These are phyloP conservation scores for Penicilliopsis zonata DNA, from an alignment of 495 filamentous ascomycete genomes.

Conservation along the genomic window DNA sequence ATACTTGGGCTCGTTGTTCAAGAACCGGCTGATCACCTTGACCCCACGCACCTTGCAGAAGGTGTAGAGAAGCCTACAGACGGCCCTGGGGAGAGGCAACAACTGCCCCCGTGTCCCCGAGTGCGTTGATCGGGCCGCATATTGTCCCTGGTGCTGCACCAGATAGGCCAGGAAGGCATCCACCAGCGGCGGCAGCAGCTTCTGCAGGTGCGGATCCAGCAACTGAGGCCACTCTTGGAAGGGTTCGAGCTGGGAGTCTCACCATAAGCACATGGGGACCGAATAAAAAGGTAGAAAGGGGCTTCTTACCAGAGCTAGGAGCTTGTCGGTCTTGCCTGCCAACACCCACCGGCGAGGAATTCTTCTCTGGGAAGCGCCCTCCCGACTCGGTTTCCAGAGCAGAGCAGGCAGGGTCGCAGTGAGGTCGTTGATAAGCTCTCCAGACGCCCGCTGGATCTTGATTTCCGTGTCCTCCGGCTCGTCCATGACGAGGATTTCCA, in stretches of 20 bases:
- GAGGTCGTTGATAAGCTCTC: constrained; percentile 56
- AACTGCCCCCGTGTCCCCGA: constrained; percentile 19
- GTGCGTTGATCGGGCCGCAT: constrained; percentile 17
- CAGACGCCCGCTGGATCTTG: constrained; percentile 59
- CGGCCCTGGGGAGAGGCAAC: constrained; percentile 52
- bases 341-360: constrained; percentile 30
- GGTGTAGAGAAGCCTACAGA: constrained; percentile 71
- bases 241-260: constrained; percentile 55
- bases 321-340: constrained; percentile 26
- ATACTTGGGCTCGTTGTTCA: constrained; percentile 76
- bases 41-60: constrained; percentile 91
- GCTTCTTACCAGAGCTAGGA: constrained; percentile 25
- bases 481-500: too few relatives aligned
- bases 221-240: constrained; percentile 96
- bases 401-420: constrained; percentile 37
- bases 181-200: constrained; percentile 59
- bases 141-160: constrained; percentile 23
- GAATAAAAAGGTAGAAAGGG: not conserved
- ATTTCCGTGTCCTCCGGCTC: constrained; percentile 52
- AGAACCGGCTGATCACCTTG: constrained; percentile 81
- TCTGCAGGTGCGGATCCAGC: constrained; percentile 75
- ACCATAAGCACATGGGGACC: constrained; percentile 2
- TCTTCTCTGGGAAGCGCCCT: constrained; percentile 11
- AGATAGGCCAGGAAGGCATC: constrained; percentile 63
- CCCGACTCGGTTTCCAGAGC: constrained; percentile 27